Evolutionary conservation across 768 basidiomycete species (phyloP).

Genomic region (Lentinus brumalis): DNA sequence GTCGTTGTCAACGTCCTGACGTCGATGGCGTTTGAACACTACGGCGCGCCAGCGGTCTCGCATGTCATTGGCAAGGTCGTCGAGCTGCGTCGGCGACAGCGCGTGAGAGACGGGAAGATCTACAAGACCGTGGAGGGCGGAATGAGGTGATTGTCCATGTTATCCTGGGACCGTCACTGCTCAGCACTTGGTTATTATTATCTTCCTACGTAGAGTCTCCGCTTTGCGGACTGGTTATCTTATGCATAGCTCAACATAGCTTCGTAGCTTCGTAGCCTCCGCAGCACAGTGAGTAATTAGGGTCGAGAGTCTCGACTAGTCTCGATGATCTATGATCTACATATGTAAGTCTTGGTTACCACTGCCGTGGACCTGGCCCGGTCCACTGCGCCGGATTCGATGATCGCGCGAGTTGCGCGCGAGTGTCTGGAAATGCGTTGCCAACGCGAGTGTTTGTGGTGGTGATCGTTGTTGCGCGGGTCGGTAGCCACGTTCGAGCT

Average conservation of each 20-base stretch:
- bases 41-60: constrained; percentile 63
- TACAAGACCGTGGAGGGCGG: constrained; percentile 88
- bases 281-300: too few relatives aligned
- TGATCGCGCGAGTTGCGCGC: constrained; percentile 19
- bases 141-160: constrained; percentile 41
- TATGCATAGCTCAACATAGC: too few relatives aligned
- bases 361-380: not conserved
- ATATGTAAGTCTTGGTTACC: not conserved
- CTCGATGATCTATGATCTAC: not conserved
- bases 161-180: not conserved
- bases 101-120: constrained; percentile 65
- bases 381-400: not conserved
- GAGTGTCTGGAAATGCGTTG: constrained; percentile 15
- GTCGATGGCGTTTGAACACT: constrained; percentile 78
- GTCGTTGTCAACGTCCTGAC: constrained; percentile 69
- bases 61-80: constrained; percentile 50
- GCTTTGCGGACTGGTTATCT: too few relatives aligned
- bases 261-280: not conserved
- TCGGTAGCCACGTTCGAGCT: not conserved
- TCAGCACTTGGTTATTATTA: not conserved
- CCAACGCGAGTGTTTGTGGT: constrained; percentile 8
- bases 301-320: not conserved
- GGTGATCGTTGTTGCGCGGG: constrained; percentile 15
- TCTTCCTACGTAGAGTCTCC: not conserved
- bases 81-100: constrained; percentile 45